Base-by-base conservation (phyloP, 805 yeast genomes). In the Isabelozyma rhagii region DNA sequence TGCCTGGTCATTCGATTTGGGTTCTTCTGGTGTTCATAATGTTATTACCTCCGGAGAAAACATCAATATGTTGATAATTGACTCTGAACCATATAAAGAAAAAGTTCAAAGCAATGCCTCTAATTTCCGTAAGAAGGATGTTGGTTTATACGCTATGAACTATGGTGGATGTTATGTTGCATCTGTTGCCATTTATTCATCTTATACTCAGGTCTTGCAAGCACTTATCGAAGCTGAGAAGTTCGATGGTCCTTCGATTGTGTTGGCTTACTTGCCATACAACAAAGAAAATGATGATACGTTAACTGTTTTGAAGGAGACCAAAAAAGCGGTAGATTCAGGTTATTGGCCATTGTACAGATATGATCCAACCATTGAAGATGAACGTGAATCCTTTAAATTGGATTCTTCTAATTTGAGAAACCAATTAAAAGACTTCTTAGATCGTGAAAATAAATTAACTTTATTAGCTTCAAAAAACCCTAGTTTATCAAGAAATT, bases 301-400 rank as follows among this genome's bases (percentile, higher is more conserved):
- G 40, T 72, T 93, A 56, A 80, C 83, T 25, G 82, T 92, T 43
- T 77, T 93, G 59, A 85, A 87, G 65, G 94, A 89, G 65, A 92
- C 97, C 34, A 93, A 93, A 68, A 74, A 72, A 54, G 93, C 97
- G 18, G 96, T 93, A 43, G 97, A 89, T 60, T 75, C 91, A 34
- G 98, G 98, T n/a, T 86, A 87, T 72, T 91, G 97, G 96, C 98
- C 98, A 44, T 78, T 93, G 53, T 93, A 92, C 73, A 79, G 97
- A 64, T 93, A 79, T 71, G 79, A 89, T 58, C 97, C 97, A 49
- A 55, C 66, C 8, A 67, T 77, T 45, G 79, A 75, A 44, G 72
- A 72, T 38, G 79, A 72, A 14, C 64, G 69, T 3, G 77, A 74
- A 36, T 80, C 83, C n/a, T 93, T 93, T 78, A 82, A 82, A 59